These are phyloP conservation scores for Rhodosporidiobolus sp. DNA, from an alignment of 768 basidiomycete species.

Conservation along the genomic window DNA sequence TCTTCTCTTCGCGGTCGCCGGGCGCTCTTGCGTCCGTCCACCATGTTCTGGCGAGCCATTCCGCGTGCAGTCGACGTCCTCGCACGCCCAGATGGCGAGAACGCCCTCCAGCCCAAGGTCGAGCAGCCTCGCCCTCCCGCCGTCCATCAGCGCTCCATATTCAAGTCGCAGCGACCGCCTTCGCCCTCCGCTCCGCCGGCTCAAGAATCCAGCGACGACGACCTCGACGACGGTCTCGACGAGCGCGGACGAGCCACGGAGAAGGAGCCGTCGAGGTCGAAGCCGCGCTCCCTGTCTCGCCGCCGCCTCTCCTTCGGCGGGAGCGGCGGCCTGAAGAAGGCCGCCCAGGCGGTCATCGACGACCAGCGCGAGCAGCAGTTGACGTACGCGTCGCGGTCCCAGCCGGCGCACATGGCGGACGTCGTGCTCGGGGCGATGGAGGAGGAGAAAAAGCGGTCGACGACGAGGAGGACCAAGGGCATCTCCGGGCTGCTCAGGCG, in stretches of 20 bases:
- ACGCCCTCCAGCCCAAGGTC: neutral
- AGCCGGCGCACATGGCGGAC: neutral
- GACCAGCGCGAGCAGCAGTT: neutral
- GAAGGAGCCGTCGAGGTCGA: too few relatives aligned
- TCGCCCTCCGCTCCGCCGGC: too few relatives aligned
- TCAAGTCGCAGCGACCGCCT: neutral
- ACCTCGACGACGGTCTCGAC: neutral
- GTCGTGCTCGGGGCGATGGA: conserved; percentile 1
- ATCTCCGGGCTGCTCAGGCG: neutral
- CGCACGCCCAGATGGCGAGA: neutral
- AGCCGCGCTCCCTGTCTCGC: too few relatives aligned
- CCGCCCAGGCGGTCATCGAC: conserved; percentile 5
- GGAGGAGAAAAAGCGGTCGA: neutral
- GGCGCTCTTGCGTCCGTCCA: neutral
- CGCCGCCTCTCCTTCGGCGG: conserved; percentile 4
- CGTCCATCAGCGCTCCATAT: neutral
- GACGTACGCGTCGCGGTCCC: neutral
- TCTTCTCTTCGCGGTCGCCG: too few relatives aligned
- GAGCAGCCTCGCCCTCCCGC: neutral
- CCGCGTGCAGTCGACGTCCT: conserved; percentile 6
- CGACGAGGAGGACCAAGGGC: neutral
- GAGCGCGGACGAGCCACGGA: neutral
- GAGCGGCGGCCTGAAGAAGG: neutral
- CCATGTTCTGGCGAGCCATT: conserved; percentile 18
- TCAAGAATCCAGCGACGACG: too few relatives aligned